phyloP scores from a whole-genome alignment of 257 asterid genomes.

The Solanum chiquidenum region DNA sequence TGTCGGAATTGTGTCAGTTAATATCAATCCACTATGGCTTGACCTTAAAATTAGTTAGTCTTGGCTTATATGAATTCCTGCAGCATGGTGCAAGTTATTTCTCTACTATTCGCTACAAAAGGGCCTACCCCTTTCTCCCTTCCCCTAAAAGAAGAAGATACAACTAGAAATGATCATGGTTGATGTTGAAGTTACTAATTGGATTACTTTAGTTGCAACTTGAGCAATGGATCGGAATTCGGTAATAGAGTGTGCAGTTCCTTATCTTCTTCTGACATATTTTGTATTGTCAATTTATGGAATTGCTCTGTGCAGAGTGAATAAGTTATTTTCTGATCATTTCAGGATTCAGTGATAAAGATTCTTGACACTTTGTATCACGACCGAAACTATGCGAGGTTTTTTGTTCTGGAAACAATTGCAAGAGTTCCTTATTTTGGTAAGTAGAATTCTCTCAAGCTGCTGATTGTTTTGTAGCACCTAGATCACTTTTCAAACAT shows the following conservation, averaged over 20 bases:
- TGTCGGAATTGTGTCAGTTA: background rate
- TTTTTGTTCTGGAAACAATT: conserved; percentile 91
- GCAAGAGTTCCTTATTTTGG: conserved; percentile 99
- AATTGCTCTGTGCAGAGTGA: background rate
- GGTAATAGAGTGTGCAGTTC: background rate
- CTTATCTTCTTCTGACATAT: background rate
- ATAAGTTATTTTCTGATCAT: background rate
- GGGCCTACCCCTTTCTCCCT: background rate
- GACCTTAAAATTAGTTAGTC: background rate
- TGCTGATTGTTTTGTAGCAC: background rate
- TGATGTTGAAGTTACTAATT: background rate
- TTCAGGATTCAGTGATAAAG: conserved; percentile 88
- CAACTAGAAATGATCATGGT: background rate
- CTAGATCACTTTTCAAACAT: background rate
- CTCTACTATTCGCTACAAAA: background rate
- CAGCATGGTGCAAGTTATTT: background rate
- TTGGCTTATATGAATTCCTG: background rate
- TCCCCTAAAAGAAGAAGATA: background rate
- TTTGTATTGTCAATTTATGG: background rate
- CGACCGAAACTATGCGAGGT: conserved; percentile 82
- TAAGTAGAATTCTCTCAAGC: conserved; percentile 18
- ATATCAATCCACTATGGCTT: background rate
- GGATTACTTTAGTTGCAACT: background rate
- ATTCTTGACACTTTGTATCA: conserved; percentile 76
- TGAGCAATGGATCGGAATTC: background rate